phyloP scores from a whole-genome alignment of 2,329 filamentous ascomycete species.

The Zopfia rhizophila region DNA sequence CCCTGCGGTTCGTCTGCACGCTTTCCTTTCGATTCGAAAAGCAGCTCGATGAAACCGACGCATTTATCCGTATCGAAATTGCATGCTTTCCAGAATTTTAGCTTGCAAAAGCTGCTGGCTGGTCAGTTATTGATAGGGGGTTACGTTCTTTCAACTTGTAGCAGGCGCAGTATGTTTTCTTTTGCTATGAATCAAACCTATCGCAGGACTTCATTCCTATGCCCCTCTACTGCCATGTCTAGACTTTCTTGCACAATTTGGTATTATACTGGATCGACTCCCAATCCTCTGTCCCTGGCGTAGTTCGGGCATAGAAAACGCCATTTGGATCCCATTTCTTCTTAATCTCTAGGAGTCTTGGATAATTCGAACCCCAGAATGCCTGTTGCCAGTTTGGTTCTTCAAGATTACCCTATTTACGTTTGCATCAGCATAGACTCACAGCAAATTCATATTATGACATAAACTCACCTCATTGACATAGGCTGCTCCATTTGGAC shows the following conservation, averaged over 20 bases:
- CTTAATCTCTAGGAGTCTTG: constrained; percentile 17
- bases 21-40: too few species aligned
- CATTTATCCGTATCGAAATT: too few species aligned
- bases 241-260: constrained; percentile 20
- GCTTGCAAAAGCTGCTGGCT: too few species aligned
- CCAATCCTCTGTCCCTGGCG: constrained; percentile 23
- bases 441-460: not conserved
- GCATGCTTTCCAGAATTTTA: too few species aligned
- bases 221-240: too few species aligned
- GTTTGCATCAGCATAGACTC: not conserved
- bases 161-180: too few species aligned
- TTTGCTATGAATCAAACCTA: too few species aligned
- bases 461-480: constrained; percentile 16
- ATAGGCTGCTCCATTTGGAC: constrained; percentile 22
- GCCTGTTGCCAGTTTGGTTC: constrained; percentile 25
- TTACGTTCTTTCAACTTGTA: too few species aligned
- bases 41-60: too few species aligned
- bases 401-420: constrained; percentile 16
- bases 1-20: too few species aligned
- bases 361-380: constrained; percentile 28
- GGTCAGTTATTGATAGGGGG: too few species aligned
- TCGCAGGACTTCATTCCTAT: too few species aligned
- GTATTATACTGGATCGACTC: constrained; percentile 18
- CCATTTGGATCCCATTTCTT: constrained; percentile 24
- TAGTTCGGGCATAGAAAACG: constrained; percentile 24